phyloP scores from a whole-genome alignment of 228 moss, liverwort and hornwort species.

The Sphagnum magellanicum region DNA sequence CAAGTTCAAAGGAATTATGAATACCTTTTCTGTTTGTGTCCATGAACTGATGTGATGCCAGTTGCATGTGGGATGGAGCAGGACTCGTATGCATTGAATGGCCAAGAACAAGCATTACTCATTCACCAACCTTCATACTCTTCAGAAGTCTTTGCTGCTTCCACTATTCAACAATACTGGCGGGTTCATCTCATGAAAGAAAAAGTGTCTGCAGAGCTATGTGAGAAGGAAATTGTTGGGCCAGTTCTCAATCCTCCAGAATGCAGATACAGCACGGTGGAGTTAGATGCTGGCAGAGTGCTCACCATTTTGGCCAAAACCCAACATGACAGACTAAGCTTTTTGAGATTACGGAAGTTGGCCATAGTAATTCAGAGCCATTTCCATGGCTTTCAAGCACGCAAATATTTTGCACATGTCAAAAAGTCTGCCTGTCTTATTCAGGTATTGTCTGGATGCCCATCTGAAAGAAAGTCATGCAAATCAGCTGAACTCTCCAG shows the following conservation, averaged over 20 bases:
- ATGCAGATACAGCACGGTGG: slow-evolving; percentile 1
- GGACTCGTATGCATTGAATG: no score
- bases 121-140: background rate
- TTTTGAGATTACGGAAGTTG: slow-evolving; percentile 22
- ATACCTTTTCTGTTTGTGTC: no score
- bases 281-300: slow-evolving; percentile 17
- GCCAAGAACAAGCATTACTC: background rate
- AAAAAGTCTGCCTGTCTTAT: slow-evolving; percentile 24
- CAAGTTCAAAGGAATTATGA: no score
- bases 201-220: slow-evolving; percentile 4
- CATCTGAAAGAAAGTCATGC: background rate
- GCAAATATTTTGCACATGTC: slow-evolving; percentile 16
- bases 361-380: slow-evolving; percentile 30
- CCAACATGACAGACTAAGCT: slow-evolving; percentile 17
- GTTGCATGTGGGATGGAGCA: no score
- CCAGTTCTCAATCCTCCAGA: slow-evolving; percentile 1
- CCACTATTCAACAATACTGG: slow-evolving; percentile 40
- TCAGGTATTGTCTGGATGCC: slow-evolving; percentile 31
- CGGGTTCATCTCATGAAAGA: slow-evolving; percentile 15
- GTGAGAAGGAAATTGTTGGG: slow-evolving; percentile 5
- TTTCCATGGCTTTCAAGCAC: slow-evolving; percentile 41
- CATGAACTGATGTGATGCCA: no score
- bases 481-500: background rate
- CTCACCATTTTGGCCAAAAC: slow-evolving; percentile 20
- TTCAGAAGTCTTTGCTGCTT: slow-evolving; percentile 21